phyloP scores from a whole-genome alignment of 257 asterid species.

The Solanum verrucosum region DNA sequence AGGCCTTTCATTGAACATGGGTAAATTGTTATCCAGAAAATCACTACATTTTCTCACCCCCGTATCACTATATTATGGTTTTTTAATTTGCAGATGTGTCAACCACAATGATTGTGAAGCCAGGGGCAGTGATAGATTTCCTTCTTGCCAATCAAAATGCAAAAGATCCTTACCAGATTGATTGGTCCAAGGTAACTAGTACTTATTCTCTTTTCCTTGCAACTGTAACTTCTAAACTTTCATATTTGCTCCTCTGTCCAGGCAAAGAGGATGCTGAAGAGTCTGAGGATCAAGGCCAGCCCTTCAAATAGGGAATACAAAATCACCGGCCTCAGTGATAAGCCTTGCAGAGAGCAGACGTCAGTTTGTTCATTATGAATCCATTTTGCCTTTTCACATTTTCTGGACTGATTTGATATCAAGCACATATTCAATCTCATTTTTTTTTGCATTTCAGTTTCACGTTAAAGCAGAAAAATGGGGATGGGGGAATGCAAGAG shows the following conservation, averaged over 20 bases:
- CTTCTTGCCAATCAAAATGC: constrained; percentile 41
- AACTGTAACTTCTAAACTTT: constrained; percentile 1
- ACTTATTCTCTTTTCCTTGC: neutral
- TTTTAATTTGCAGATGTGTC: constrained; percentile 40
- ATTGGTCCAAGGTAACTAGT: constrained; percentile 50
- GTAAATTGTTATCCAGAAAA: constrained; percentile 10
- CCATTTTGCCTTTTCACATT: neutral
- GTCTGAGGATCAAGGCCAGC: constrained; percentile 32
- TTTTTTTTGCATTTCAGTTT: constrained; percentile 25
- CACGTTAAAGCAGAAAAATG: constrained; percentile 27
- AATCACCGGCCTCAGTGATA: constrained; percentile 55
- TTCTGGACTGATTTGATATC: neutral
- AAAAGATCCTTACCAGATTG: constrained; percentile 26
- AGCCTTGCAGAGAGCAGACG: constrained; percentile 43
- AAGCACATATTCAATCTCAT: neutral
- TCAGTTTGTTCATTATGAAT: constrained; percentile 12
- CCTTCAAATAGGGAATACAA: constrained; percentile 42
- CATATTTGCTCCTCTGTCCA: constrained; percentile 8
- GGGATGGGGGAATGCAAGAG: constrained; percentile 11
- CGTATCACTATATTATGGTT: neutral
- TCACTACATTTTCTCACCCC: neutral
- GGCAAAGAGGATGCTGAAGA: constrained; percentile 58
- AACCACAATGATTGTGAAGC: constrained; percentile 60
- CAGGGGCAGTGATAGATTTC: constrained; percentile 60
- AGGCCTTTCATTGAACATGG: constrained; percentile 60